Evolutionary conservation across 495 filamentous ascomycete genomes (phyloP).

Genomic region (Penicillium nucicola): DNA sequence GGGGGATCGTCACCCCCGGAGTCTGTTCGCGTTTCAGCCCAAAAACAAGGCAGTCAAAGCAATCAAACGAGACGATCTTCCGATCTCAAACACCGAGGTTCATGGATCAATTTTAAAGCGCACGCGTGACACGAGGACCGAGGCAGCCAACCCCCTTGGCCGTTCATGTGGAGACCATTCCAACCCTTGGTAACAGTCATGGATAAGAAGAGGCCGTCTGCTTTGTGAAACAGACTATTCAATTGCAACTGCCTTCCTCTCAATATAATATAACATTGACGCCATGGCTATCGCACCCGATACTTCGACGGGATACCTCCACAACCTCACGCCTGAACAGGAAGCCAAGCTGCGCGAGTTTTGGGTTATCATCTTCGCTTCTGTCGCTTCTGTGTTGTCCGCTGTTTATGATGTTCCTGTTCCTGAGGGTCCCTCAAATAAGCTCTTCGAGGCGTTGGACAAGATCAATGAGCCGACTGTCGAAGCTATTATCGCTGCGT

Average conservation of each 20-base stretch:
- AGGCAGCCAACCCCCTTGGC: neutral
- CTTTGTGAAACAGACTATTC: too few species aligned
- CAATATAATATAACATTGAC: neutral
- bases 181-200: too few species aligned
- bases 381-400: slow-evolving; percentile 12
- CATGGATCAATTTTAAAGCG: neutral
- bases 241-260: neutral
- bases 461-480: slow-evolving; percentile 19
- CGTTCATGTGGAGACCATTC: neutral
- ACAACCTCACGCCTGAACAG: slow-evolving; percentile 14
- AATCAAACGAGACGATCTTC: neutral
- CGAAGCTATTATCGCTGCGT: slow-evolving; percentile 14
- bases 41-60: neutral
- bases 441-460: slow-evolving; percentile 15
- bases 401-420: slow-evolving; percentile 15
- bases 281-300: slow-evolving; percentile 10
- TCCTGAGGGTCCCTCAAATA: slow-evolving; percentile 10
- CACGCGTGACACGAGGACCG: neutral
- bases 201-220: too few species aligned
- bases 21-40: neutral
- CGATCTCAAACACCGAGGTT: slow-evolving; percentile 4
- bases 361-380: slow-evolving; percentile 17
- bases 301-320: slow-evolving; percentile 9
- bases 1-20: neutral
- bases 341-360: slow-evolving; percentile 17